Conservation (phyloP, 352 stramenopile genomes). For the Phytophthora sojae region DNA sequence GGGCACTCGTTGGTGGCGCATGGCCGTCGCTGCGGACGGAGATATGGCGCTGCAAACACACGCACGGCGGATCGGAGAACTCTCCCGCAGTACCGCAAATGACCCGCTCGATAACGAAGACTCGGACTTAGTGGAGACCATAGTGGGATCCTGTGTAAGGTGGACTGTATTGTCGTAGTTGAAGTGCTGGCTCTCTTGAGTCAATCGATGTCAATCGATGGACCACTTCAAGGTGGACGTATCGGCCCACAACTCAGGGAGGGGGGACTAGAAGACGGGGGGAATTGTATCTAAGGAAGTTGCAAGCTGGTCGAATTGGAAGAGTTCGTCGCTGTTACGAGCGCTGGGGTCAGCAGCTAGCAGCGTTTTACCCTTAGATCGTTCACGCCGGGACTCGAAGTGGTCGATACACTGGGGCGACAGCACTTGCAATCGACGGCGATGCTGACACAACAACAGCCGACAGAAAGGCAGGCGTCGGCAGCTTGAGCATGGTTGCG, state of each 20-base stretch:
- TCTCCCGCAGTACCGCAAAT: too few relatives aligned
- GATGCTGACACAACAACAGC: background rate
- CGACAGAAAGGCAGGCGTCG: background rate
- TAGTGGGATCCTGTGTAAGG: background rate
- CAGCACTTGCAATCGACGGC: background rate
- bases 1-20: constrained; percentile 7
- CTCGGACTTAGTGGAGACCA: constrained; percentile 24
- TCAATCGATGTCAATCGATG: background rate
- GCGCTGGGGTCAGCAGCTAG: constrained; percentile 12
- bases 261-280: background rate
- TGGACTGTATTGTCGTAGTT: constrained; percentile 4
- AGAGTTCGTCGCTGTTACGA: background rate
- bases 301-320: background rate
- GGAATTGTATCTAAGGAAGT: too few relatives aligned
- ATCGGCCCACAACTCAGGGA: too few relatives aligned
- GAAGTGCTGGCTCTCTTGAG: constrained; percentile 19
- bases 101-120: background rate
- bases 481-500: background rate
- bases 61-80: background rate
- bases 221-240: background rate
- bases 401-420: background rate
- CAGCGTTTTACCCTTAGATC: too few relatives aligned
- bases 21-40: constrained; percentile 4
- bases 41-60: constrained; percentile 20
- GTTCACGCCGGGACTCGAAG: too few relatives aligned